Evolutionary conservation across 495 filamentous ascomycete species (phyloP).

Genomic region (Sporormia fimetaria): DNA sequence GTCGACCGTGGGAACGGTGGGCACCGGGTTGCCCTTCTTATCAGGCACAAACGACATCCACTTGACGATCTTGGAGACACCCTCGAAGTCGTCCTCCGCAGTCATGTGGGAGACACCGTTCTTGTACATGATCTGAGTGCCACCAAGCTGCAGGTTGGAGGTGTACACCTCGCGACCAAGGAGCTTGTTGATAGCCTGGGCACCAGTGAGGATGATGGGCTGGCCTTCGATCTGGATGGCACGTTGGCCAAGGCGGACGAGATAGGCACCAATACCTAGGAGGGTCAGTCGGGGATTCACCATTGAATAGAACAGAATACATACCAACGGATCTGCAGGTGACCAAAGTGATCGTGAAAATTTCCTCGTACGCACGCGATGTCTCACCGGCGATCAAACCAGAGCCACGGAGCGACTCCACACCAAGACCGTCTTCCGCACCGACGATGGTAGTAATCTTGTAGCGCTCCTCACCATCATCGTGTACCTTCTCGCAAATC

Average conservation of each 20-base stretch:
- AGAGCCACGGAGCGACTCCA: conserved; percentile 93
- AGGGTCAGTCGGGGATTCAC: conserved; percentile 9
- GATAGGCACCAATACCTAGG: conserved; percentile 86
- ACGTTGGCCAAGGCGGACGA: conserved; percentile 93
- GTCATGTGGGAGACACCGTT: conserved; percentile 99
- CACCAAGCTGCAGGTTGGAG: conserved; percentile 96
- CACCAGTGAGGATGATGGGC: conserved; percentile 97
- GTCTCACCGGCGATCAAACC: conserved; percentile 97
- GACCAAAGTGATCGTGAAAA: conserved; percentile 96
- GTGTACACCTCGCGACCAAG: conserved; percentile 97
- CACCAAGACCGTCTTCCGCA: conserved; percentile 89
- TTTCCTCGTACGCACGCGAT: conserved; percentile 93
- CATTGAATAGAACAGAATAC: conserved; percentile 20
- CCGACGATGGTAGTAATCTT: conserved; percentile 92
- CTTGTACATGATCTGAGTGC: conserved; percentile 99
- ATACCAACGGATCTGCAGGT: conserved; percentile 90
- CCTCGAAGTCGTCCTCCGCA: conserved; percentile 92
- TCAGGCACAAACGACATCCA: conserved; percentile 97
- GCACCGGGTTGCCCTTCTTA: conserved; percentile 78
- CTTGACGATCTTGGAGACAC: conserved; percentile 93
- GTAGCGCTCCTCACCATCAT: conserved; percentile 82
- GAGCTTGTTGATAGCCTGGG: conserved; percentile 94
- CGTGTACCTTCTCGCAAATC: conserved; percentile 73
- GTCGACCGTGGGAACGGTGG: conserved; percentile 74
- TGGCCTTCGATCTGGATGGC: conserved; percentile 98